These are phyloP conservation scores for Pleurostoma richardsiae DNA, from an alignment of 2,329 filamentous ascomycete species.

Conservation along the genomic window DNA sequence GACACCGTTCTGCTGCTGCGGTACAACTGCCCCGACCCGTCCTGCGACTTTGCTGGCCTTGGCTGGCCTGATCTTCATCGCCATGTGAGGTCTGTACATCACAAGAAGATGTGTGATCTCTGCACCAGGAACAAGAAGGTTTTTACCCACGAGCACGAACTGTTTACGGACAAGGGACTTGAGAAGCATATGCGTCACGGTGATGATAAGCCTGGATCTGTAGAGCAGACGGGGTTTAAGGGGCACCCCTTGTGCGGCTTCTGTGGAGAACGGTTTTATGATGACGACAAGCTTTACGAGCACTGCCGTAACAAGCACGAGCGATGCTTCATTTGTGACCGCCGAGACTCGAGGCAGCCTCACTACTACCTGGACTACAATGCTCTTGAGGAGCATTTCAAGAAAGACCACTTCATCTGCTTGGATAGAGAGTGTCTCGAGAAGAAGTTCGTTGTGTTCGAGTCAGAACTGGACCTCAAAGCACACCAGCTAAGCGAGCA, in stretches of 20 bases:
- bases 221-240: conserved; percentile 92
- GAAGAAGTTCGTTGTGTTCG: conserved; percentile 97
- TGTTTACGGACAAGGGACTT: conserved; percentile 78
- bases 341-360: conserved; percentile 62
- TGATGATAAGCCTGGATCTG: conserved; percentile 83
- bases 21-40: conserved; percentile 88
- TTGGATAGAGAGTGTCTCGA: conserved; percentile 82
- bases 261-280: conserved; percentile 88
- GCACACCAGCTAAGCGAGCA: conserved; percentile 86
- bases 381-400: conserved; percentile 80
- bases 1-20: conserved; percentile 83
- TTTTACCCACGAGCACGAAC: conserved; percentile 94
- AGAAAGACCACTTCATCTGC: conserved; percentile 81
- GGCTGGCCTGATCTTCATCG: conserved; percentile 54
- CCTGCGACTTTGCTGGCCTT: conserved; percentile 76
- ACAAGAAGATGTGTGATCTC: conserved; percentile 86
- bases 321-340: conserved; percentile 89
- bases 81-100: conserved; percentile 78
- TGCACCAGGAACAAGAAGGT: conserved; percentile 94
- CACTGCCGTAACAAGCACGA: conserved; percentile 95
- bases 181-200: conserved; percentile 85
- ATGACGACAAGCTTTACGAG: conserved; percentile 88
- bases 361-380: conserved; percentile 92
- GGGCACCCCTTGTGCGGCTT: conserved; percentile 94
- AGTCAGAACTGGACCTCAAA: conserved; percentile 90